Base-by-base conservation (phyloP, 2,329 filamentous ascomycete species). In the Fonsecaea pugnacius region DNA sequence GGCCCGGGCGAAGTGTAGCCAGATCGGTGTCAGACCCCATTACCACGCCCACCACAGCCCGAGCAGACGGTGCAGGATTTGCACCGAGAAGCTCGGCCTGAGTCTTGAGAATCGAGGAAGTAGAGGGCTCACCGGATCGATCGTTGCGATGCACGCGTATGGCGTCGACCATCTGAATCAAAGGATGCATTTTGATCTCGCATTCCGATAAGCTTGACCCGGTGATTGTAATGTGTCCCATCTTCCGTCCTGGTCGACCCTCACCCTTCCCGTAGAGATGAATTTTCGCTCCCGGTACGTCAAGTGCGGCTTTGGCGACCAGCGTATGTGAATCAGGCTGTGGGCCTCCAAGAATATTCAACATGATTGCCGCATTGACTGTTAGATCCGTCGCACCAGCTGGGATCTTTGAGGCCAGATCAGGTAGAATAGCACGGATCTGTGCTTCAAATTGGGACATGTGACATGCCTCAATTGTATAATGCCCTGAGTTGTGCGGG, bases 371-470 rank as follows among this genome's bases (percentile, higher is more conserved):
- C 27, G 70, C 69, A 4, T 80, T 78, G 46, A 80, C 80, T 33
- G 76, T 75, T 56, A 83, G 72, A 60, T 79, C 72, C 27, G 82
- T 77, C 60, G 78, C 79, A 69, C 80, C 76, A 1, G 75, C 64
- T 1, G 84, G 85, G 21, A 89, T 82, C 82, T 91, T 86, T 5
- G 88, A 78, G 72, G 87, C 86, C 4, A 71, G 61, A 30, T 69
- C 62, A 2, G 70, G 69, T 40, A 96, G 85, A 67, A 99, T 94
- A 1, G 94, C 88, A 65, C 89, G 87, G 9, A 98, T 85, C 74
- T 99, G 93, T 1, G 92, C 90, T 75, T 95, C 92, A 78, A 91
- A 99, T 77, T 99, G 95, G 0, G 92, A 96, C 65, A 94, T 86
- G 0, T 89, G 88, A 55, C 95, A 91, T 3, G 91, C 91, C 79